Evolutionary conservation across 2,329 filamentous ascomycete genomes (phyloP).

Genomic region (Penicillium griseofulvum): DNA sequence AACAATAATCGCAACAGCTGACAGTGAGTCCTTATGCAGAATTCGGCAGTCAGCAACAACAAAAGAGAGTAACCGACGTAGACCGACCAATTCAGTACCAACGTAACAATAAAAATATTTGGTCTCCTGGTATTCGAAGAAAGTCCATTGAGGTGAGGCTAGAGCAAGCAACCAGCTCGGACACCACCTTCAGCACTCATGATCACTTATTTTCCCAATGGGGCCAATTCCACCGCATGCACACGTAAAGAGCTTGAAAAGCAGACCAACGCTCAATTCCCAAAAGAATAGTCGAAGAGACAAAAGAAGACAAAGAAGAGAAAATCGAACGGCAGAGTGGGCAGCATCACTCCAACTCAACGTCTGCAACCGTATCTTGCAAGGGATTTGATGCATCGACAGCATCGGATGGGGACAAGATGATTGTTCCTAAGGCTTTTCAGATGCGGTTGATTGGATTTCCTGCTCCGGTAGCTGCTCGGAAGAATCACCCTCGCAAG

Average conservation of each 20-base stretch:
- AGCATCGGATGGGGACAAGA: not conserved
- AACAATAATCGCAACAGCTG: not conserved
- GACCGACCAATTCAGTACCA: not conserved
- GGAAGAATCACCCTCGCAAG: not conserved
- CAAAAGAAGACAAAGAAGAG: not conserved
- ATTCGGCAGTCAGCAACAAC: not conserved
- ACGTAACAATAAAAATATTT: not conserved
- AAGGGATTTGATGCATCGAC: not conserved
- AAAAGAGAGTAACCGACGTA: not conserved
- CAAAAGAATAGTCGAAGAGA: not conserved
- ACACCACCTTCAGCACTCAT: not conserved
- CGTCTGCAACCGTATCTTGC: not conserved
- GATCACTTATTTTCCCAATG: not conserved
- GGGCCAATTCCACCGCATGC: not conserved
- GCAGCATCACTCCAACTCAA: not conserved
- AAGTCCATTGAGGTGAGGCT: not conserved
- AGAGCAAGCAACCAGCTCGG: not conserved
- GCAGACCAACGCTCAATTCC: not conserved
- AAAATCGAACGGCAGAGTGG: not conserved
- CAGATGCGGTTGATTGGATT: constrained; percentile 38
- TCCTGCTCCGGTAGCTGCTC: constrained; percentile 26
- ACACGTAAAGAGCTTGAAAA: not conserved
- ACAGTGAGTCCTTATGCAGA: not conserved
- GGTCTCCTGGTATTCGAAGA: not conserved
- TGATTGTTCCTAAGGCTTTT: not conserved